phyloP scores from a whole-genome alignment of 257 asterid genomes.

The Linderniella brevidens region DNA sequence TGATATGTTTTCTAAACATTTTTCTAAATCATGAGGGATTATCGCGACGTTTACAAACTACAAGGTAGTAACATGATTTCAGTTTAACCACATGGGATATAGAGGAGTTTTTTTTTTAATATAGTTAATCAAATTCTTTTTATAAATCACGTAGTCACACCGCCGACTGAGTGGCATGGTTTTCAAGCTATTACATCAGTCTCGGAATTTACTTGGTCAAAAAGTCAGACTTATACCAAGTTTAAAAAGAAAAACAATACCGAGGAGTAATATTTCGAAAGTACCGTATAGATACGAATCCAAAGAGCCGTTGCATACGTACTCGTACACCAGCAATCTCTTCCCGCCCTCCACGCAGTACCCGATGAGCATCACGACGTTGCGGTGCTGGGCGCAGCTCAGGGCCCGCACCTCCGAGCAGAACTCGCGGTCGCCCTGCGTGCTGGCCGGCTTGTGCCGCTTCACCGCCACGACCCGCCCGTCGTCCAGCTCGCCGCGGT shows the following conservation, averaged over 20 bases:
- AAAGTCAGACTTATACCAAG: too few relatives aligned
- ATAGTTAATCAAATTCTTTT: too few relatives aligned
- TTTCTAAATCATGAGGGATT: too few relatives aligned
- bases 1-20: too few relatives aligned
- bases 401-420: conserved; percentile 80
- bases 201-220: too few relatives aligned
- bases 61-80: too few relatives aligned
- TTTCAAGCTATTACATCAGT: too few relatives aligned
- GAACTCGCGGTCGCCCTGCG: conserved; percentile 81
- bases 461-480: conserved; percentile 74
- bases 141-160: too few relatives aligned
- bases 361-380: conserved; percentile 83
- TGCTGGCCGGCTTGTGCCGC: conserved; percentile 61
- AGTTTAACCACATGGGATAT: too few relatives aligned
- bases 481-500: conserved; percentile 55
- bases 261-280: neutral
- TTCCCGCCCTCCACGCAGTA: conserved; percentile 66
- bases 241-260: neutral
- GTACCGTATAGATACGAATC: conserved; percentile 76
- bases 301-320: conserved; percentile 77
- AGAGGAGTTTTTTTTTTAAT: too few relatives aligned
- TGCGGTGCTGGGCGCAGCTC: conserved; percentile 94
- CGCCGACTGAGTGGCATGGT: too few relatives aligned
- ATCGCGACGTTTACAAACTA: too few relatives aligned
- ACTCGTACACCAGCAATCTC: conserved; percentile 67